Base-by-base conservation (phyloP, 306 rosid genomes). In the Prunus davidiana region DNA sequence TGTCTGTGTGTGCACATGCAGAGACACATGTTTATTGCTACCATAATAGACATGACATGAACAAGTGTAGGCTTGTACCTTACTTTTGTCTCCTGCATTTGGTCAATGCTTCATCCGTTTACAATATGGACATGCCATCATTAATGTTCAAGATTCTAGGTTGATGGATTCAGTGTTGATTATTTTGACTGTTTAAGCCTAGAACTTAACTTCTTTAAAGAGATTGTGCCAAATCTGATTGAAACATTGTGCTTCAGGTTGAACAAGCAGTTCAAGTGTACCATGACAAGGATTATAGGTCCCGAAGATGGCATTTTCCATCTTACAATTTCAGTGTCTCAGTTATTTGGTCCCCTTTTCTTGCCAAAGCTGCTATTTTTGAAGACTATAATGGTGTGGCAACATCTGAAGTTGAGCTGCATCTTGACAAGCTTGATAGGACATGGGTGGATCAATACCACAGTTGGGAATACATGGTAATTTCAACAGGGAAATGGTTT, bases 401-500 rank as follows among this genome's bases (percentile, higher is more conserved):
- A 19, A 83, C 96, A 24, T 88, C 97, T 78, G 99, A 96, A 76
- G 97, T 96, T 76, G 84, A 96, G 89, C 85, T 96, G 65, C 81
- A 88, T 56, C 89, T 96, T 0, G 96, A 92, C 86, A 82, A 81
- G 82, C 90, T 96, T 56, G 93, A 91, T 60, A 80, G 81, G 75
- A 77, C 74, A 72, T 96, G 99, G 99, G 85, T 77, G 3, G 85
- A 84, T 51, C 86, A 80, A 74, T 91, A 62, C 87, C 64, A 58
- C 63, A 69, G 75, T 73, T 75, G 85, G 30, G 93, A 96, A 78
- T 92, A 90, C 89, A 83, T 96, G 85, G 87, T 96, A 46, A 79
- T 96, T 85, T 89, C 99, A 41, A 91, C 92, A 0, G 99, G 99
- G 69, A 89, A 92, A 83, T 96, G 98, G 99, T 96, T 91, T 88